These are phyloP conservation scores for Acacia concinna DNA, from an alignment of 331 rosid species.

Conservation along the genomic window DNA sequence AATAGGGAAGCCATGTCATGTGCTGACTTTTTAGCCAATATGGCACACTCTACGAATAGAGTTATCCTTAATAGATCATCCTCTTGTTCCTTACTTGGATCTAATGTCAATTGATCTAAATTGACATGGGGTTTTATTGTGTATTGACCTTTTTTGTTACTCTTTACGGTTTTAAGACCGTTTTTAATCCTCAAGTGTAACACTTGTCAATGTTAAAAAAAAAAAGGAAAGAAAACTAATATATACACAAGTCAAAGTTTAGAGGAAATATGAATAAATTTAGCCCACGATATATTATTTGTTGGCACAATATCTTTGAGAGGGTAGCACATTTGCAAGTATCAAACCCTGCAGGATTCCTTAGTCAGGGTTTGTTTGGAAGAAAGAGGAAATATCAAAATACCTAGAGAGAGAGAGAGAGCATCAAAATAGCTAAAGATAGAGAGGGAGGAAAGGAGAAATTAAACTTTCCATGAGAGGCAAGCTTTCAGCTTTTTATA, in stretches of 20 bases:
- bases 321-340: not conserved
- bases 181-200: too few relatives aligned
- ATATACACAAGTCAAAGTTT: not conserved
- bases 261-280: not conserved
- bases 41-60: too few relatives aligned
- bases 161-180: too few relatives aligned
- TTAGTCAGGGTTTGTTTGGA: not conserved
- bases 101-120: too few relatives aligned
- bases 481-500: not conserved
- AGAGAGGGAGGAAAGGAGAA: not conserved
- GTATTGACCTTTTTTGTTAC: too few relatives aligned
- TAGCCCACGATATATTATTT: not conserved
- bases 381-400: not conserved
- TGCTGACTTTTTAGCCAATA: too few relatives aligned
- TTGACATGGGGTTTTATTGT: too few relatives aligned
- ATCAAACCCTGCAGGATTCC: too few relatives aligned
- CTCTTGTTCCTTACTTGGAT: too few relatives aligned
- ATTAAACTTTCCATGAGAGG: slow-evolving; percentile 2
- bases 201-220: too few relatives aligned
- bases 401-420: not conserved
- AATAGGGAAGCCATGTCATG: too few relatives aligned
- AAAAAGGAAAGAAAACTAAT: not conserved
- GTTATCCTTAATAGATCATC: too few relatives aligned
- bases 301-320: not conserved
- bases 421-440: not conserved